Evolutionary conservation across 345 rosid genomes (phyloP), one percentile per base, ranked within the genome.

Genomic region (Ailanthus altissimus): DNA sequence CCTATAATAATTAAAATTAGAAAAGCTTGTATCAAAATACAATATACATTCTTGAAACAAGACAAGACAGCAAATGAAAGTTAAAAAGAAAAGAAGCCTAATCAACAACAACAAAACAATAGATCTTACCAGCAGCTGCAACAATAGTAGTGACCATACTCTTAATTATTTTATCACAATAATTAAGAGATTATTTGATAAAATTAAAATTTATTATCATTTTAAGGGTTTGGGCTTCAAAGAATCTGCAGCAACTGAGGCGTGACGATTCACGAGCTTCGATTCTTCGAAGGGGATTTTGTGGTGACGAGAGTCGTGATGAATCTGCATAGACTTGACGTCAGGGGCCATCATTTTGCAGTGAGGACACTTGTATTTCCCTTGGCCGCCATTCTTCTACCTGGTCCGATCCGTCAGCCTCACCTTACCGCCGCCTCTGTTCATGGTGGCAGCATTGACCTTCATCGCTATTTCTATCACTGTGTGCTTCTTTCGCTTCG

Each of bases 401-500:
- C 94, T 96, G 5, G 89, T 69, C 45, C 99, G 79, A 62, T 95
- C 99, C 23, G 86, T 86, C 3, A 75, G 67, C 6, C 99, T 98
- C 1, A 96, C 99, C 82, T 88, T 90, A 20, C 99, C 99, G 32
- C 99, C 99, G 61, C 99, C 99, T 9, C 98, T 82, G 86, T 90
- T 95, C 8, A 98, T 95, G n/a, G 86, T 83, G 23, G 99, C 99
- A 0, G 98, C 98, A 78, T 95, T 98, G 53, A 86, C 79, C 87
- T 95, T 95, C 18, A 95, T 80, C 10, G 91, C 89, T 79, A 95
- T 83, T 88, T 93, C 99, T 87, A 93, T 95, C 63, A 98, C 97
- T 49, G 99, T 93, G 84, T 95, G 99, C 93, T 95, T 95, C 96
- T 95, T 95, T 15, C 98, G 99, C 93, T 95, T 93, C 25, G 99